A percentile compares a stretch with the other conserved stretches of the same genome.
phyloP scores from a whole-genome alignment of 2,329 filamentous ascomycete genomes.

The Sordariomycetes sp. region DNA sequence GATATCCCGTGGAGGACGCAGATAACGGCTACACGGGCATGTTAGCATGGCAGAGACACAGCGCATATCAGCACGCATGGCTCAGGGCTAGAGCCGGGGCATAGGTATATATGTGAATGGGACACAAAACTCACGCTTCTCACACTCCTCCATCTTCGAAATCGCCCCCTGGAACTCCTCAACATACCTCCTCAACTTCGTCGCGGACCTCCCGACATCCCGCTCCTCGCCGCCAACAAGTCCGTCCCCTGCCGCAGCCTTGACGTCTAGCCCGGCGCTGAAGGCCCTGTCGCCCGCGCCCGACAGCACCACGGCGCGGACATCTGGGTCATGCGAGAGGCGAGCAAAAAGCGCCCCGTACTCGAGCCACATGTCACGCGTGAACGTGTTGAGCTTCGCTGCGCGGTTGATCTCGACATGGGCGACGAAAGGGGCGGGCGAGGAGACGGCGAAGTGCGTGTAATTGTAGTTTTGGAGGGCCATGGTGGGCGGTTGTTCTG shows the following conservation, averaged over 20 bases:
- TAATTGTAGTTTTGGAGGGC: constrained; percentile 26
- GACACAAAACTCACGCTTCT: constrained; percentile 56
- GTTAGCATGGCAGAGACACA: too few species aligned
- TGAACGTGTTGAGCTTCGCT: constrained; percentile 80
- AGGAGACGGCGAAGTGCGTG: constrained; percentile 64
- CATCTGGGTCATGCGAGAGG: constrained; percentile 59
- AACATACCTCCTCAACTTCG: constrained; percentile 55
- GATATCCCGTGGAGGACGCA: constrained; percentile 69
- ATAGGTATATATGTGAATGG: not conserved
- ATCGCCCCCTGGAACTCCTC: constrained; percentile 74
- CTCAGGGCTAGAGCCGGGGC: too few species aligned
- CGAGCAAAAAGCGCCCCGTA: constrained; percentile 60
- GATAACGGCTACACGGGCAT: constrained; percentile 65
- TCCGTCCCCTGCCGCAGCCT: constrained; percentile 49
- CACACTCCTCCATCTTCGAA: constrained; percentile 67
- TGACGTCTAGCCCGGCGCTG: constrained; percentile 75
- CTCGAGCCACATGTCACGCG: constrained; percentile 78
- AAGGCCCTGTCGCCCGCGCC: constrained; percentile 78
- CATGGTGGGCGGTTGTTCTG: not conserved
- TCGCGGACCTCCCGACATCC: constrained; percentile 57
- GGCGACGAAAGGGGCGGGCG: constrained; percentile 63
- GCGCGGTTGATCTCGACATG: constrained; percentile 88
- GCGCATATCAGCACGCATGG: too few species aligned
- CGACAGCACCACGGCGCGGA: constrained; percentile 70
- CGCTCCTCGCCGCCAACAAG: constrained; percentile 21